A percentile compares a stretch with the other conserved stretches of the same genome.
phyloP scores from a whole-genome alignment of 192 early-diverging fungal genomes.

The Obelidium mucronatum region DNA sequence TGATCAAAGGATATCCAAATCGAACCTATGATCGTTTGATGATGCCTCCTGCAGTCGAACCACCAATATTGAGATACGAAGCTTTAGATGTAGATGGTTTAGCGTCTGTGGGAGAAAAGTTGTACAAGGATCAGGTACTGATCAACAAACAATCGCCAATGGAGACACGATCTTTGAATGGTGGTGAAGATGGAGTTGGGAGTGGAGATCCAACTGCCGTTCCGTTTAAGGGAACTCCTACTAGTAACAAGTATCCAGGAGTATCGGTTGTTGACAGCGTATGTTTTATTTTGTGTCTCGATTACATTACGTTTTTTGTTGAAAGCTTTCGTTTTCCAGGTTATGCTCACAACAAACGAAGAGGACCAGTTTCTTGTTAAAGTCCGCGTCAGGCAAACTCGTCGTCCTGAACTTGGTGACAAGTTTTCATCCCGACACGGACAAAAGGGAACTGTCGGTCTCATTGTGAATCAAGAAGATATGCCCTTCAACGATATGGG shows the following conservation, averaged over 20 bases:
- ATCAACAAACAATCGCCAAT: constrained; percentile 91
- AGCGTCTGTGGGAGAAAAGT: constrained; percentile 79
- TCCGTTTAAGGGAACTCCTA: constrained; percentile 73
- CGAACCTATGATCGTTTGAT: constrained; percentile 81
- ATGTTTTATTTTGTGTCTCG: constrained; percentile 1
- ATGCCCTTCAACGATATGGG: constrained; percentile 96
- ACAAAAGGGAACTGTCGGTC: constrained; percentile 96
- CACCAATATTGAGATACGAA: constrained; percentile 58
- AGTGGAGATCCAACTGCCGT: constrained; percentile 59
- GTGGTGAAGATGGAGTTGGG: constrained; percentile 45
- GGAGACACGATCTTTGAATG: constrained; percentile 68
- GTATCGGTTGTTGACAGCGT: constrained; percentile 90
- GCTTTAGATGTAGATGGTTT: constrained; percentile 90
- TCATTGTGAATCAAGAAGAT: constrained; percentile 97
- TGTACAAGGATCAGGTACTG: constrained; percentile 78
- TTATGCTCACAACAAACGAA: constrained; percentile 91
- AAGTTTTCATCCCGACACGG: constrained; percentile 99
- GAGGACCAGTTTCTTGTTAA: constrained; percentile 93
- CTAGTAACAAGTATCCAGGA: constrained; percentile 89
- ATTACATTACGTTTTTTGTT: background rate
- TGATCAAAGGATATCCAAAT: constrained; percentile 91
- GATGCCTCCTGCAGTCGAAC: constrained; percentile 54
- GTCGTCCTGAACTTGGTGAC: constrained; percentile 95
- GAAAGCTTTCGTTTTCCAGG: constrained; percentile 40
- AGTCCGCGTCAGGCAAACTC: constrained; percentile 87